phyloP scores from a whole-genome alignment of 108 stramenopile genomes.

The Cyclotella sp. region DNA sequence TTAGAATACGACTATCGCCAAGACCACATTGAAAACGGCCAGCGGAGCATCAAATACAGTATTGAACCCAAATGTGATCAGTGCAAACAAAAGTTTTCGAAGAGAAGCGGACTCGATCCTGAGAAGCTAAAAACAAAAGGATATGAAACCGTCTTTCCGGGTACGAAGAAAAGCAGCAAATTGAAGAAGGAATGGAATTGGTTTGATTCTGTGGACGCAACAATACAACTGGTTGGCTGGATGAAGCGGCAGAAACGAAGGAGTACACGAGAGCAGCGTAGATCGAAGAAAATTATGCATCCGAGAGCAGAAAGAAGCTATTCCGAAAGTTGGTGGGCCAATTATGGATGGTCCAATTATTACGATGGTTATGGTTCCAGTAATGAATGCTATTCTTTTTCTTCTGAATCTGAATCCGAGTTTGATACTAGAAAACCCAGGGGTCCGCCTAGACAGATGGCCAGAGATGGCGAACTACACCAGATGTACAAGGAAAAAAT shows the following conservation, averaged over 20 bases:
- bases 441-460: neutral
- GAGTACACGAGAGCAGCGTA: conserved; percentile 7
- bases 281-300: conserved; percentile 2
- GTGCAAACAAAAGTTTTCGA: conserved; percentile 39
- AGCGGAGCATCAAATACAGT: conserved; percentile 30
- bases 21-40: conserved; percentile 40
- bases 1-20: conserved; percentile 37
- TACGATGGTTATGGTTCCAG: conserved; percentile 34
- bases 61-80: conserved; percentile 28
- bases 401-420: conserved; percentile 25
- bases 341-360: conserved; percentile 2
- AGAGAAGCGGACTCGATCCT: conserved; percentile 14
- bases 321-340: conserved; percentile 17
- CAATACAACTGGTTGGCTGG: conserved; percentile 49
- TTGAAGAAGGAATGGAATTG: conserved; percentile 28
- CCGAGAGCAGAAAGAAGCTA: neutral
- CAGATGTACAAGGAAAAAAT: neutral
- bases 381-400: conserved; percentile 50
- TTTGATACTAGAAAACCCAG: neutral
- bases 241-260: conserved; percentile 38
- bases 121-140: conserved; percentile 15
- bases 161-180: neutral
- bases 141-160: neutral
- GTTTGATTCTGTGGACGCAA: conserved; percentile 43
- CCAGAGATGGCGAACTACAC: neutral